A percentile compares a stretch with the other conserved stretches of the same genome.
phyloP scores from a whole-genome alignment of 257 asterid species.

The Solanum appendiculatum region DNA sequence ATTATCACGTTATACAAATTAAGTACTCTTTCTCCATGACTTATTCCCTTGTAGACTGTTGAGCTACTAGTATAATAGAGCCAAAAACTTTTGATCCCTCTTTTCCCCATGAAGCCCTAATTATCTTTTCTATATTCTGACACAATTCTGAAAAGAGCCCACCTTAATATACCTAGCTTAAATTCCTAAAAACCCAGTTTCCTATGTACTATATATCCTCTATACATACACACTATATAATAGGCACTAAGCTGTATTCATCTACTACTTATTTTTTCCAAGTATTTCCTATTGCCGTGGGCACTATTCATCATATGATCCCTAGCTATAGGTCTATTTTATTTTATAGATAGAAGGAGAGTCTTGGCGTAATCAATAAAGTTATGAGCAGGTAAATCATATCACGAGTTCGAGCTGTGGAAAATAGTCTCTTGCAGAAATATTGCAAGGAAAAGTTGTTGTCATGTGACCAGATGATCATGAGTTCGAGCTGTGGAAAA shows the following conservation, averaged over 20 bases:
- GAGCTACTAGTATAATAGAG: conserved; percentile 4
- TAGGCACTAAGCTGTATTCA: not conserved
- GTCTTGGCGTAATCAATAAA: not conserved
- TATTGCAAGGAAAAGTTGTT: too few species aligned
- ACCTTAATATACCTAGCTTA: conserved; percentile 4
- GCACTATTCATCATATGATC: not conserved
- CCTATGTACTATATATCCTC: not conserved
- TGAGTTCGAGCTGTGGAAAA: too few species aligned
- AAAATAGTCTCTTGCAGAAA: too few species aligned
- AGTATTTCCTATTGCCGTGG: not conserved
- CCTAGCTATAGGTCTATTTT: not conserved
- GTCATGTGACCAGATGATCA: too few species aligned
- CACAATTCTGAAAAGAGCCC: not conserved
- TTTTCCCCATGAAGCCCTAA: conserved; percentile 15
- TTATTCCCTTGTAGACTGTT: conserved; percentile 3
- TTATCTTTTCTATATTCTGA: not conserved
- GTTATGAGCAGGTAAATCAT: not conserved
- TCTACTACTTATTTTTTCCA: not conserved
- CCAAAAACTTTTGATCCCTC: conserved; percentile 15
- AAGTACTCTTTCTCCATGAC: not conserved
- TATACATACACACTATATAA: not conserved
- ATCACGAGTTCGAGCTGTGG: not conserved
- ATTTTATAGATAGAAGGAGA: not conserved
- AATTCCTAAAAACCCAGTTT: conserved; percentile 2
- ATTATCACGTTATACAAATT: not conserved